phyloP scores from a whole-genome alignment of 495 filamentous ascomycete species.

The Aspergillus conjunctus region DNA sequence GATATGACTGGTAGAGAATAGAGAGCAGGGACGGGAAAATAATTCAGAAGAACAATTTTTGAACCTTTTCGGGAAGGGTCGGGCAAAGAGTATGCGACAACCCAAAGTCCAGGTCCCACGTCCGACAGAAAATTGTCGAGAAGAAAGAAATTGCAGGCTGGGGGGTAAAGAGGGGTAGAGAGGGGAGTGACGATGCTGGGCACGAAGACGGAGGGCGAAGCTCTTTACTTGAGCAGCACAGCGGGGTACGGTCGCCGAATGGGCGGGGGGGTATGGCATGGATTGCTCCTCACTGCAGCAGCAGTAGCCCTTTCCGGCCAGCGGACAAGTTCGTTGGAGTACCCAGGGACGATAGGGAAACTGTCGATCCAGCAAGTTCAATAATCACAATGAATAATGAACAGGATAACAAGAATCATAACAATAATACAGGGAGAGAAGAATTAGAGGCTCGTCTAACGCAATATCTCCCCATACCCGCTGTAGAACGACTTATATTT shows the following conservation, averaged over 20 bases:
- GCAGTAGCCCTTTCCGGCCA: conserved; percentile 21
- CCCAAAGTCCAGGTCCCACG: conserved; percentile 19
- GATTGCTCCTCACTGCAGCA: conserved; percentile 34
- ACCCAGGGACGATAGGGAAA: conserved; percentile 11
- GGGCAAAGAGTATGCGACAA: conserved; percentile 17
- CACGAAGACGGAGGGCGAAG: conserved; percentile 15
- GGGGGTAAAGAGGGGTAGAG: conserved; percentile 10
- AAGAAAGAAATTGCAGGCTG: conserved; percentile 1
- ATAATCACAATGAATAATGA: conserved; percentile 16
- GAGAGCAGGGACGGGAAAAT: conserved; percentile 24
- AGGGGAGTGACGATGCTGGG: conserved; percentile 10
- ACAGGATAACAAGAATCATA: conserved; percentile 7
- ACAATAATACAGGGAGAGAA: background rate
- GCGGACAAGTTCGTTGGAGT: conserved; percentile 12
- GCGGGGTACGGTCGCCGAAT: conserved; percentile 40
- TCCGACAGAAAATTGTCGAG: conserved; percentile 17
- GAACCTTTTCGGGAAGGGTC: conserved; percentile 19
- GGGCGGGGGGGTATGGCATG: conserved; percentile 43
- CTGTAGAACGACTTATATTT: background rate
- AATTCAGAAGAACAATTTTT: conserved; percentile 30
- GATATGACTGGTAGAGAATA: conserved; percentile 36
- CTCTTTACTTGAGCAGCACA: conserved; percentile 26
- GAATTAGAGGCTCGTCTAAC: background rate
- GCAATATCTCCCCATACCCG: background rate
- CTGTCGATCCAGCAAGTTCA: conserved; percentile 14